phyloP scores from a whole-genome alignment of 1,139 yeast species.

The Candida sp. region DNA sequence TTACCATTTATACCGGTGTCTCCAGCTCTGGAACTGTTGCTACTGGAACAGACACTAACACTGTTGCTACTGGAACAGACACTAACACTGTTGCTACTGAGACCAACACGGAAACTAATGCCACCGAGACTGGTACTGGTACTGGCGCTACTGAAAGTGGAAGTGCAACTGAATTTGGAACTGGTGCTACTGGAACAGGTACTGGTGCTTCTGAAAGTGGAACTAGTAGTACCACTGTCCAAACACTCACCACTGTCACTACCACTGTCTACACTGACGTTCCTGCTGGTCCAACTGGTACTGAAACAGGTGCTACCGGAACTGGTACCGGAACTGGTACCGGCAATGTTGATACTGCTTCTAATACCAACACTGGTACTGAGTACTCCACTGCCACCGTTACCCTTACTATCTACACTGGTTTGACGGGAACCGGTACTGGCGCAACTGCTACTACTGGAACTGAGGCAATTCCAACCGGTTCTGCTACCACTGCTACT shows the following conservation, averaged over 20 bases:
- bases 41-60: not conserved
- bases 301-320: not conserved
- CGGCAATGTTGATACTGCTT: not conserved
- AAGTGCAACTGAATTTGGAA: not conserved
- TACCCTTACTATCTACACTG: not conserved
- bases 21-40: not conserved
- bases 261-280: not conserved
- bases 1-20: not conserved
- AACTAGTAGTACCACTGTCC: conserved; percentile 5
- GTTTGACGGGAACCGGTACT: not conserved
- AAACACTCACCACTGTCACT: not conserved
- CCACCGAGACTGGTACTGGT: not conserved
- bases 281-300: conserved; percentile 1
- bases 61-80: conserved; percentile 5
- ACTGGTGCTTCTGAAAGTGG: not conserved
- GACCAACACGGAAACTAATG: conserved; percentile 2
- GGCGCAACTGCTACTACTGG: not conserved
- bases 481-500: conserved; percentile 4
- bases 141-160: too few species aligned
- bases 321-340: too few species aligned
- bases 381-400: conserved; percentile 3
- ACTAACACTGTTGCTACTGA: conserved; percentile 3
- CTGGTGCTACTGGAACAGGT: too few species aligned
- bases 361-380: not conserved
- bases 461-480: conserved; percentile 3